phyloP scores from a whole-genome alignment of 257 asterid genomes.

The Prunella vulgaris region DNA sequence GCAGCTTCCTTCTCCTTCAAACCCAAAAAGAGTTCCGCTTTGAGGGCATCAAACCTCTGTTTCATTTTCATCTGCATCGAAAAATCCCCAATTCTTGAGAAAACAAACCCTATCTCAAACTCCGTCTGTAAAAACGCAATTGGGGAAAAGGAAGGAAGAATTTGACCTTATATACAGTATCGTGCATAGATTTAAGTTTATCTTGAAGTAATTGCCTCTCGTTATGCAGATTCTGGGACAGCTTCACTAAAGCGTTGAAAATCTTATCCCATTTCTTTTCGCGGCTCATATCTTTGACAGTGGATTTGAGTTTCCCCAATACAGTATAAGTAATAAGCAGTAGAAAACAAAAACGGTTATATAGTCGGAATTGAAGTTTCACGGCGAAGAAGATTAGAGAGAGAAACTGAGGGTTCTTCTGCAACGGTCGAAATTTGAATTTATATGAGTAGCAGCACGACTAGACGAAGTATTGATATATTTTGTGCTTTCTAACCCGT shows the following conservation, averaged over 20 bases:
- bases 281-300: slow-evolving; percentile 24
- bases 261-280: slow-evolving; percentile 48
- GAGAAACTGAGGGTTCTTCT: not conserved
- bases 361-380: not conserved
- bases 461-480: too few species aligned
- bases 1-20: slow-evolving; percentile 55
- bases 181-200: slow-evolving; percentile 30
- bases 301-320: too few species aligned
- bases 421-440: not conserved
- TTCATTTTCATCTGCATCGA: slow-evolving; percentile 52
- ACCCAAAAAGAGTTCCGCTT: slow-evolving; percentile 45
- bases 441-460: not conserved
- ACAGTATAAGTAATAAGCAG: not conserved
- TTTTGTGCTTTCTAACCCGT: too few species aligned
- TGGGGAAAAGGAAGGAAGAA: not conserved
- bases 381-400: not conserved
- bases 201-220: slow-evolving; percentile 57
- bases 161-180: slow-evolving; percentile 49
- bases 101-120: slow-evolving; percentile 27
- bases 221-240: slow-evolving; percentile 42
- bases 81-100: slow-evolving; percentile 16
- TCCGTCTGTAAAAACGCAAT: not conserved
- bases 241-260: slow-evolving; percentile 40
- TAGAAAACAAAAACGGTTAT: not conserved
- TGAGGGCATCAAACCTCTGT: slow-evolving; percentile 36